Conservation (phyloP, 1,284 basidiomycete genomes). For the Apiotrichum sp. region DNA sequence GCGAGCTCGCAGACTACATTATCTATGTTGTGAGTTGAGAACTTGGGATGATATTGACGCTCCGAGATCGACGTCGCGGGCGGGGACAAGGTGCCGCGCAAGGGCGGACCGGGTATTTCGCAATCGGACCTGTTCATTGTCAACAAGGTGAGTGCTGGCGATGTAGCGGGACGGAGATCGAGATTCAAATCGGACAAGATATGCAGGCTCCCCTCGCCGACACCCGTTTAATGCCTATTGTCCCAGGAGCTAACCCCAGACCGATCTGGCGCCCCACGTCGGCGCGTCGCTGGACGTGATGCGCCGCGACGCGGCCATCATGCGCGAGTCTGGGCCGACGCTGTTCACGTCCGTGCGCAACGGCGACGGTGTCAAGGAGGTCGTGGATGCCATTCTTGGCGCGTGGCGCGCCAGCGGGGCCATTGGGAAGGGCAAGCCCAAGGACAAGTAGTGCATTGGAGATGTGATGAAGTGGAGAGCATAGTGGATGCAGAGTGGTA, state of each 20-base stretch:
- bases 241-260: slow-evolving; percentile 51
- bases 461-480: too few relatives aligned
- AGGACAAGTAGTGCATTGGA: slow-evolving; percentile 3
- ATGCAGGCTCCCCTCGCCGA: too few relatives aligned
- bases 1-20: slow-evolving; percentile 95
- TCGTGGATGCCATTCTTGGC: slow-evolving; percentile 73
- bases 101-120: slow-evolving; percentile 94
- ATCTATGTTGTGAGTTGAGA: slow-evolving; percentile 72
- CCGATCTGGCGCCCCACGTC: slow-evolving; percentile 86
- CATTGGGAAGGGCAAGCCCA: slow-evolving; percentile 23
- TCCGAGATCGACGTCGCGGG: slow-evolving; percentile 61
- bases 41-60: background rate
- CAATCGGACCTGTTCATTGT: slow-evolving; percentile 84
- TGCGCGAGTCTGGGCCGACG: slow-evolving; percentile 92
- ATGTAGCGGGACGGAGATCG: background rate
- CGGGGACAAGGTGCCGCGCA: slow-evolving; percentile 96
- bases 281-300: slow-evolving; percentile 91
- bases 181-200: too few relatives aligned
- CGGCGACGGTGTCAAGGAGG: slow-evolving; percentile 71
- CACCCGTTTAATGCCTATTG: too few relatives aligned
- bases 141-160: slow-evolving; percentile 66
- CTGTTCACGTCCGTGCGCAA: slow-evolving; percentile 83
- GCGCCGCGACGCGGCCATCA: slow-evolving; percentile 83
- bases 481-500: too few relatives aligned
- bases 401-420: slow-evolving; percentile 67